Base-by-base conservation (phyloP, 2,329 filamentous ascomycete species). In the Sporothrix humicola region DNA sequence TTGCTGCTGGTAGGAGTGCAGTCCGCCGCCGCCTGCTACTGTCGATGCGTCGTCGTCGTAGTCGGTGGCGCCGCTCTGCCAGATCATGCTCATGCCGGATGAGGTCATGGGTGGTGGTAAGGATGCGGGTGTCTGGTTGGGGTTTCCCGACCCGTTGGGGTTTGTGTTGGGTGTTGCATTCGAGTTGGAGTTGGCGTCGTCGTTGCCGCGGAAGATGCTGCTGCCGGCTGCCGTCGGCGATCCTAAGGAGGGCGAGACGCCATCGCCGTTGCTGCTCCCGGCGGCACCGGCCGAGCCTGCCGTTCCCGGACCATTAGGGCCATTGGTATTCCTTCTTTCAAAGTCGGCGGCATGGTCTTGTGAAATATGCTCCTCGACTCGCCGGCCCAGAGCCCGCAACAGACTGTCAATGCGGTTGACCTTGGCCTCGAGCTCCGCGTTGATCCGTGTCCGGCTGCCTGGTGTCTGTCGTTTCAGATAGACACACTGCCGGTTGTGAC, bases 351-450 rank as follows among this genome's bases (percentile, higher is more conserved):
- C 73, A 66, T 75, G 74, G 44, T 75, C 72, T 26, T 74, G 72
- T 10, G 73, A 63, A 15, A 75, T 75, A 37, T 76, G 75, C 9
- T 74, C 74, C n/a, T 76, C 75, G 20, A 76, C 73, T 0, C 82
- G 81, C 12, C 83, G 81, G 1, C 84, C 83, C 2, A 93, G 91
- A 0, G 87, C 84, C 72, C 87, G 86, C 61, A 93, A 82, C 63
- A 92, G 87, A 73, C 89, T 87, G 79, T 93, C 91, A 17, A 93
- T 84, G 76, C 88, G 87, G 78, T 93, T 91, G 58, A 93, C 85
- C 68, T 92, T 88, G 78, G 92, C 89, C 80, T 93, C 91, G 44
- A 93, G 82, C 80, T 93, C 91, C 73, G 90, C 87, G n/a, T 91
- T 91, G 80, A 93, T 93, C 12, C 89, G 89, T 44, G 89, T 89